Conservation (phyloP, 164 flowering plant species). For the Vitis rotundifolia region DNA sequence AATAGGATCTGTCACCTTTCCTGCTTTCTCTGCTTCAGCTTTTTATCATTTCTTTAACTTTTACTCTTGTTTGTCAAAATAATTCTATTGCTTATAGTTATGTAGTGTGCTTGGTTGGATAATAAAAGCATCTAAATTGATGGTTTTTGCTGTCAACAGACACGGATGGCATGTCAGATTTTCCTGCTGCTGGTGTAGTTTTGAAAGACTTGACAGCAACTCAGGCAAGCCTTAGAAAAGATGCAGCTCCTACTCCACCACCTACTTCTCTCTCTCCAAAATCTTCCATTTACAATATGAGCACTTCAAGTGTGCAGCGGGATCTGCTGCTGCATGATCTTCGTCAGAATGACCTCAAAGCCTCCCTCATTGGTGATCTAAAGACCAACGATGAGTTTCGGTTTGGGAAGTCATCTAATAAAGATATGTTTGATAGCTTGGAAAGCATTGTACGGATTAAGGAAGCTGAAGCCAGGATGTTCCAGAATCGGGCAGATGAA, state of each 20-base stretch:
- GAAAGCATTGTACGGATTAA: slow-evolving; percentile 81
- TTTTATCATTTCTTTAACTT: too few relatives aligned
- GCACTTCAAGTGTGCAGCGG: slow-evolving; percentile 30
- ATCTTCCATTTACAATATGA: slow-evolving; percentile 29
- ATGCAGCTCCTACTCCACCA: slow-evolving; percentile 31
- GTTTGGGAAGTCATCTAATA: slow-evolving; percentile 35
- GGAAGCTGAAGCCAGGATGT: slow-evolving; percentile 90
- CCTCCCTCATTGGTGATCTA: slow-evolving; percentile 32
- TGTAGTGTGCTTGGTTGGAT: neutral
- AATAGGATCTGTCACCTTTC: too few relatives aligned
- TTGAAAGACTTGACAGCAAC: slow-evolving; percentile 40
- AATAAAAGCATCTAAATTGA: neutral
- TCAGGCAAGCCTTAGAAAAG: slow-evolving; percentile 40
- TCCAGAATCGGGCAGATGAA: slow-evolving; percentile 86
- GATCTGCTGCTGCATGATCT: slow-evolving; percentile 31
- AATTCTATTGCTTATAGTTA: too few relatives aligned
- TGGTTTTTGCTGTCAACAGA: slow-evolving; percentile 16
- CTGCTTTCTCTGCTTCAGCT: too few relatives aligned
- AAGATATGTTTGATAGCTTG: slow-evolving; percentile 70
- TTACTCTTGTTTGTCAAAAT: too few relatives aligned
- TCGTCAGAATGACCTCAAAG: slow-evolving; percentile 32
- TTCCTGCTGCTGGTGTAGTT: slow-evolving; percentile 35
- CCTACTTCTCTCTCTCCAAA: slow-evolving; percentile 38
- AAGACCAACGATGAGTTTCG: slow-evolving; percentile 42
- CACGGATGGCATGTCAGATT: slow-evolving; percentile 44